Percentiles rank a stretch among this genome's conserved stretches.
Conservation (phyloP, 306 rosid genomes). For the Gastrolobium villosum region DNA sequence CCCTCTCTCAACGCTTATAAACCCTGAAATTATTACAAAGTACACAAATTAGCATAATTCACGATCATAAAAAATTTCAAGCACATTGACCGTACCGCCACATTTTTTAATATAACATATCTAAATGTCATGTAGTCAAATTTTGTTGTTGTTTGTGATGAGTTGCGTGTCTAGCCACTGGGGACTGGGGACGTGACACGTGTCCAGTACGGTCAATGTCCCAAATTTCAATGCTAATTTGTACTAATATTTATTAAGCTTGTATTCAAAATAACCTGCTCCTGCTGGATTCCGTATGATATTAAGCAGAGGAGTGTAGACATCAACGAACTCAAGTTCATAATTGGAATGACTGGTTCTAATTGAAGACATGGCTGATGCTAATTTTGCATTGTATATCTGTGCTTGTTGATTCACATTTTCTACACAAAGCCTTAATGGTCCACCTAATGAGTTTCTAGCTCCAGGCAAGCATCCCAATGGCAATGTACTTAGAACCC, state of each 20-base stretch:
- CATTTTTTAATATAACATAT: too few relatives aligned
- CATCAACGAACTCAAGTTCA: constrained; percentile 48
- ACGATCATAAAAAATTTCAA: too few relatives aligned
- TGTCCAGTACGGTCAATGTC: too few relatives aligned
- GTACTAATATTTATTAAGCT: not conserved
- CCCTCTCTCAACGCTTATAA: not conserved
- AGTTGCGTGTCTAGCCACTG: too few relatives aligned
- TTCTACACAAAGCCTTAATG: not conserved
- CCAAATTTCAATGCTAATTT: too few relatives aligned
- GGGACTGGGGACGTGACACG: too few relatives aligned
- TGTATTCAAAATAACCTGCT: constrained; percentile 30
- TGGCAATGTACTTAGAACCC: constrained; percentile 54
- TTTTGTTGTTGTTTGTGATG: too few relatives aligned
- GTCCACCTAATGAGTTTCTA: constrained; percentile 16
- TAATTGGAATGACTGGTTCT: not conserved
- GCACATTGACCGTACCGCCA: too few relatives aligned
- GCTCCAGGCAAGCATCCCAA: constrained; percentile 56
- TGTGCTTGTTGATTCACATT: constrained; percentile 27
- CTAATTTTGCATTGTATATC: constrained; percentile 40
- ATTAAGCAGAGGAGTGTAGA: constrained; percentile 43
- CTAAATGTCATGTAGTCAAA: too few relatives aligned
- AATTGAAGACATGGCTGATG: not conserved
- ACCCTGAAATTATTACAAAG: constrained; percentile 46
- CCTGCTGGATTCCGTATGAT: constrained; percentile 41
- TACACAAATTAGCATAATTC: not conserved